Conservation (phyloP, 1,284 basidiomycete genomes). For the Leccinum solheimii region DNA sequence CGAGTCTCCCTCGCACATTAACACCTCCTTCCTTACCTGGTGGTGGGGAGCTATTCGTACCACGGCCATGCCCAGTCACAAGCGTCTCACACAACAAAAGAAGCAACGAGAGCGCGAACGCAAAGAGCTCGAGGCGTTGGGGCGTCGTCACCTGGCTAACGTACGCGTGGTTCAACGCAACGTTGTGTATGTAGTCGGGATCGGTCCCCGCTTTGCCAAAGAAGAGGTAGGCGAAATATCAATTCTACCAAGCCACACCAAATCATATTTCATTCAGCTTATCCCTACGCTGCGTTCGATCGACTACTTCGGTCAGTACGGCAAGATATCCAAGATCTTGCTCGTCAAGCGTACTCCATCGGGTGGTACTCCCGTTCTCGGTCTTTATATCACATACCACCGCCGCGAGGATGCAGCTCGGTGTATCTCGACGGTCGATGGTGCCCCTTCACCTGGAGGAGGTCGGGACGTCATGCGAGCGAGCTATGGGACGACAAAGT, state of each 20-base stretch:
- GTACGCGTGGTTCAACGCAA: conserved; percentile 96
- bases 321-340: conserved; percentile 95
- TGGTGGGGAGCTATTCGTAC: conserved; percentile 16
- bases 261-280: conserved; percentile 53
- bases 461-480: conserved; percentile 84
- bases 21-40: conserved; percentile 10
- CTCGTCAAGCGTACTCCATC: conserved; percentile 87
- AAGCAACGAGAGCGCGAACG: conserved; percentile 94
- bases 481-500: conserved; percentile 96
- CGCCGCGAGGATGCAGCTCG: conserved; percentile 94
- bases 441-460: conserved; percentile 81
- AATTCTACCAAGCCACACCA: conserved; percentile 7
- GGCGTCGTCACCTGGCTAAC: conserved; percentile 87
- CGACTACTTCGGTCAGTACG: conserved; percentile 99
- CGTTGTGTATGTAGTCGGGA: conserved; percentile 95
- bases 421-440: conserved; percentile 92
- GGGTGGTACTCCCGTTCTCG: conserved; percentile 79
- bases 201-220: conserved; percentile 86
- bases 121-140: conserved; percentile 90
- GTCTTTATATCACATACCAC: conserved; percentile 96
- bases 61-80: conserved; percentile 10
- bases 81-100: conserved; percentile 88
- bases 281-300: conserved; percentile 92
- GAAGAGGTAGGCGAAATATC: conserved; percentile 76
- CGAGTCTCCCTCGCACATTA: conserved; percentile 12